Evolutionary conservation across 208 protist species (phyloP).

Genomic region (Strigomonas culicis): DNA sequence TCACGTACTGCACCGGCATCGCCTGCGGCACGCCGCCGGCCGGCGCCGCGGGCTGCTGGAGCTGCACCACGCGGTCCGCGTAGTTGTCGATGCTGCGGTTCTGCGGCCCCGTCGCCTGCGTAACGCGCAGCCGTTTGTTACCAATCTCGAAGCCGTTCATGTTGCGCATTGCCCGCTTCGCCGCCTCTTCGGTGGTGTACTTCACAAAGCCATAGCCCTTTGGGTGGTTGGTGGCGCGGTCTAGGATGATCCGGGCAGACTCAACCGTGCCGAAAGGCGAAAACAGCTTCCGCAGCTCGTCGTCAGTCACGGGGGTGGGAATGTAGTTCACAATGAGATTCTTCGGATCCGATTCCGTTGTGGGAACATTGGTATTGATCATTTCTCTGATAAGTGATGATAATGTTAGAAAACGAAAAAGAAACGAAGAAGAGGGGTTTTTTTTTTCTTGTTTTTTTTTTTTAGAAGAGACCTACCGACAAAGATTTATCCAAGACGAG

Average conservation of each 20-base stretch:
- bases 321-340: conserved; percentile 77
- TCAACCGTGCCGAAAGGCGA: conserved; percentile 34
- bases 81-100: conserved; percentile 19
- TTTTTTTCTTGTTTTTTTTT: background rate
- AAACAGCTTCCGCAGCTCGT: conserved; percentile 38
- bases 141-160: conserved; percentile 67
- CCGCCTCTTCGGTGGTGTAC: conserved; percentile 46
- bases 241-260: conserved; percentile 51
- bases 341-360: conserved; percentile 27
- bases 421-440: background rate
- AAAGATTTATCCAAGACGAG: background rate
- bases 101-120: conserved; percentile 41
- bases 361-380: background rate
- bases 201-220: conserved; percentile 82
- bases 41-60: conserved; percentile 14
- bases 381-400: conserved; percentile 4
- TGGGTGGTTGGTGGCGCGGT: conserved; percentile 44
- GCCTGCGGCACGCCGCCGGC: background rate
- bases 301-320: conserved; percentile 51
- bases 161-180: conserved; percentile 33
- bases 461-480: background rate
- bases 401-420: background rate
- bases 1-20: conserved; percentile 13
- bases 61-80: conserved; percentile 20
- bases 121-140: conserved; percentile 66